Base-by-base conservation (phyloP, 1,284 basidiomycete genomes). In the Trametes pubescens region DNA sequence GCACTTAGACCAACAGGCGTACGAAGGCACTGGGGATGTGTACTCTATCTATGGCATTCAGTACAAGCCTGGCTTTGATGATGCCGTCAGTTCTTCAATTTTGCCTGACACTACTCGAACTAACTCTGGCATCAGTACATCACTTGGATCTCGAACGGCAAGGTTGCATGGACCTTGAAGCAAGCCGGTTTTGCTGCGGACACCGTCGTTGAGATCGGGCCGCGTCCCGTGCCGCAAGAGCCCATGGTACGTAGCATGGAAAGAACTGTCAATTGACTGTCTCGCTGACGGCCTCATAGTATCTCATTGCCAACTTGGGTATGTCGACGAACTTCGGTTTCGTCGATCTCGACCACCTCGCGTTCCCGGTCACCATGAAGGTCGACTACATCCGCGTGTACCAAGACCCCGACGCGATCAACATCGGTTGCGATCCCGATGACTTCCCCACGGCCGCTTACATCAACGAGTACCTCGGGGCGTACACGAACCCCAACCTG, bases 331-430 rank as follows among this genome's bases (percentile, higher is more conserved):
- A 92, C 72, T 95, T 96, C 70, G 90, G 89, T 47, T 69, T 74
- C 16, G 87, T 94, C 49, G 86, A 94, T 73, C 79, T 90, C 49
- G 76, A 82, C 3, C 79, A 90, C 55, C 79, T 95, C 37, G 76
- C 74, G 6, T 94, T 92, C 78, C 93, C 93, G 0, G 76, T 80
- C 3, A 81, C 79, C 8, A 90, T 95, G 91, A 80, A 80, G 37
- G 80, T 96, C 57, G 94, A 97, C 74, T 96, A 89, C 78, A 85
- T 96, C 46, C 86, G 94, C 10, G 89, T 96, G 1, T 95, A 94
- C 74, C 92, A 93, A 71, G 83, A 87, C 14, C 82, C 85, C 65
- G 79, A 86, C 58, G 75, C 82, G 13, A 84, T 89, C 59, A 93
- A 92, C 74, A 81, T 94, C 34, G 93, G 94, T 3, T 97, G 95